Evolutionary conservation across 2,329 filamentous ascomycete genomes (phyloP).

Genomic region (Penicillium rolfsii): DNA sequence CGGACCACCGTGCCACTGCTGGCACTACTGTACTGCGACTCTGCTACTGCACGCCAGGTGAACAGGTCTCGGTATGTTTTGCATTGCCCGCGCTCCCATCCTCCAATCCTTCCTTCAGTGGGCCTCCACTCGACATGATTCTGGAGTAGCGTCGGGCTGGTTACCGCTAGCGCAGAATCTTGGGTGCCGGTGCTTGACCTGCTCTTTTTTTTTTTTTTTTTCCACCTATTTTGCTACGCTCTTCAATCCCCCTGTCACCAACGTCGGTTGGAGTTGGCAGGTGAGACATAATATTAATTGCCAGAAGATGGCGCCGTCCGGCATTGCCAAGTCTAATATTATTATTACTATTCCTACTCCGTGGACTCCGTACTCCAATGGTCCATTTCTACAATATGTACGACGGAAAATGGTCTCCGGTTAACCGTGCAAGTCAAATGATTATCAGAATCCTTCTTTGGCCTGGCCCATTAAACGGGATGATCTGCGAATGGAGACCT

Average conservation of each 20-base stretch:
- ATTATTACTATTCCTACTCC: background rate
- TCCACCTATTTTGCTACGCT: background rate
- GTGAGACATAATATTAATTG: conserved; percentile 26
- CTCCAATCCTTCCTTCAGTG: background rate
- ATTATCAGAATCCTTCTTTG: background rate
- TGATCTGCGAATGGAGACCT: conserved; percentile 26
- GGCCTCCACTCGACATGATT: conserved; percentile 11
- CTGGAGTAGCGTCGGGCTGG: conserved; percentile 11
- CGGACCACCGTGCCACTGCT: conserved; percentile 8
- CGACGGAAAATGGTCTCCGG: background rate
- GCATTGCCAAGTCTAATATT: conserved; percentile 5
- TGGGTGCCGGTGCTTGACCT: background rate
- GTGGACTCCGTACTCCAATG: too few relatives aligned
- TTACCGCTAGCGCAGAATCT: conserved; percentile 18
- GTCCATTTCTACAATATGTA: too few relatives aligned
- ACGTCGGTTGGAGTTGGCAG: conserved; percentile 18
- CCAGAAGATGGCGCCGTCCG: background rate
- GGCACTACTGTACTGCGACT: conserved; percentile 24
- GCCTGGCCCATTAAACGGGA: background rate
- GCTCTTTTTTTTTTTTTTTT: background rate
- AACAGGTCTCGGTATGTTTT: conserved; percentile 21
- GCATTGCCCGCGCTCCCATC: conserved; percentile 13
- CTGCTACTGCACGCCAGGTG: conserved; percentile 19
- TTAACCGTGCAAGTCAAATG: background rate
- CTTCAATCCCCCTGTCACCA: conserved; percentile 3